phyloP scores from a whole-genome alignment of 768 basidiomycete species.

The Boletellus emodensis region DNA sequence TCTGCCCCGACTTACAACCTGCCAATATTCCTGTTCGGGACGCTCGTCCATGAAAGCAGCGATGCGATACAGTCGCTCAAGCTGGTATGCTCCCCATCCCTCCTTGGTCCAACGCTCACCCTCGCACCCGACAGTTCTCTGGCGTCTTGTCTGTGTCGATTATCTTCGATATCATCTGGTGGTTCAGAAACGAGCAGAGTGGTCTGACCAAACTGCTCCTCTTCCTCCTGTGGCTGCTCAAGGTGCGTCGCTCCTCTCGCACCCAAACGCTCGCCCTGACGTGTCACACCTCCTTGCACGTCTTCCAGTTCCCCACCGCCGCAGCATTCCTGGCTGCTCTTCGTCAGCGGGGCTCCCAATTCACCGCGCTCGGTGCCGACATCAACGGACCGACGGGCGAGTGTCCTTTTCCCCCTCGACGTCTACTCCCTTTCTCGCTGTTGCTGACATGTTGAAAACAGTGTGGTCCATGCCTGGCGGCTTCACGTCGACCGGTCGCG shows the following conservation, averaged over 20 bases:
- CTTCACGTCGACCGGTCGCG: conserved; percentile 49
- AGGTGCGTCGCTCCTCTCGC: conserved; percentile 35
- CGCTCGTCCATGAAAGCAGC: conserved; percentile 63
- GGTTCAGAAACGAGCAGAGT: conserved; percentile 51
- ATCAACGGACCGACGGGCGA: conserved; percentile 56
- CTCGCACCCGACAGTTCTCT: conserved; percentile 47
- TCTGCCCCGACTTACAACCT: conserved; percentile 69
- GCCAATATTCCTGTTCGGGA: conserved; percentile 78
- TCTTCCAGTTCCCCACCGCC: conserved; percentile 54
- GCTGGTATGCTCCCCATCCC: conserved; percentile 37
- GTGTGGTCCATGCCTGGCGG: conserved; percentile 81
- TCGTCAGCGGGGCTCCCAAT: conserved; percentile 55
- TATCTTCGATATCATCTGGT: conserved; percentile 71
- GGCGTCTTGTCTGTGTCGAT: conserved; percentile 57
- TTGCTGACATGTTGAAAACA: conserved; percentile 20
- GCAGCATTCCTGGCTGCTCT: conserved; percentile 47
- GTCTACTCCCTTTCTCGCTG: no score
- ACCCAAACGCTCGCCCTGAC: background rate
- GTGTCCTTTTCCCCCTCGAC: background rate
- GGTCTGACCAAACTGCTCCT: conserved; percentile 54
- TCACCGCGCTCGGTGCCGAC: conserved; percentile 50
- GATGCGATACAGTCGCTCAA: conserved; percentile 65
- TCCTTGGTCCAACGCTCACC: background rate
- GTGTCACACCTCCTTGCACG: background rate
- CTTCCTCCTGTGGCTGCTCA: conserved; percentile 53